Evolutionary conservation across 2,329 filamentous ascomycete genomes (phyloP).

Genomic region (Diaporthe sp.): DNA sequence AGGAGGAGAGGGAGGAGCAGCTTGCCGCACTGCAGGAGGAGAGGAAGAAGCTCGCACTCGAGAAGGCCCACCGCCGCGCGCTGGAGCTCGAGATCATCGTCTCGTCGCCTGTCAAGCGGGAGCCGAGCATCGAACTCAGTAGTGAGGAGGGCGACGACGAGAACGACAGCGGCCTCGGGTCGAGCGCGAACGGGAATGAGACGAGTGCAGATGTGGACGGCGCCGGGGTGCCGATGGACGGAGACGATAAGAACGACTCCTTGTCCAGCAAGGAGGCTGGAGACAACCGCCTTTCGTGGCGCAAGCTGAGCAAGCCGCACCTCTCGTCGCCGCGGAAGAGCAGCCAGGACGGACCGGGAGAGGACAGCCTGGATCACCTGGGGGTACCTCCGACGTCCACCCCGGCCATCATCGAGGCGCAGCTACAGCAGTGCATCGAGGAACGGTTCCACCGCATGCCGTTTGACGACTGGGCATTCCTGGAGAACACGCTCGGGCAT

Average conservation of each 20-base stretch:
- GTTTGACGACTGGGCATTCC: conserved; percentile 25
- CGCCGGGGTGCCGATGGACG: neutral
- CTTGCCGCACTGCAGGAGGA: conserved; percentile 2
- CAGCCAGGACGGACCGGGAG: neutral
- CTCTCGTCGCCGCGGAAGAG: neutral
- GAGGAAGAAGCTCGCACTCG: conserved; percentile 26
- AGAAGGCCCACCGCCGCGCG: conserved; percentile 28
- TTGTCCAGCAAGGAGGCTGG: conserved; percentile 8
- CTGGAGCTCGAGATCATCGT: conserved; percentile 30
- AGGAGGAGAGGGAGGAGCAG: neutral
- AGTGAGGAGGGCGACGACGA: neutral
- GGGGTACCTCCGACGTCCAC: neutral
- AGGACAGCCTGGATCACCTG: neutral
- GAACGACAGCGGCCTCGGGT: neutral
- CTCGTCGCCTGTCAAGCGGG: conserved; percentile 23
- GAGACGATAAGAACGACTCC: conserved; percentile 22
- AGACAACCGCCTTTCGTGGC: neutral
- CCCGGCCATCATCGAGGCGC: conserved; percentile 1
- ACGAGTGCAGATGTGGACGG: neutral
- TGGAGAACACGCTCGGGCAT: conserved; percentile 7
- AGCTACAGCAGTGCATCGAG: neutral
- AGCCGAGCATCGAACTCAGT: neutral
- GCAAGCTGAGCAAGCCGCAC: conserved; percentile 9
- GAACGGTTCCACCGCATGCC: neutral
- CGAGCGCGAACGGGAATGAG: neutral